phyloP scores from a whole-genome alignment of 2,329 filamentous ascomycete species.

The Fusarium armeniacum region DNA sequence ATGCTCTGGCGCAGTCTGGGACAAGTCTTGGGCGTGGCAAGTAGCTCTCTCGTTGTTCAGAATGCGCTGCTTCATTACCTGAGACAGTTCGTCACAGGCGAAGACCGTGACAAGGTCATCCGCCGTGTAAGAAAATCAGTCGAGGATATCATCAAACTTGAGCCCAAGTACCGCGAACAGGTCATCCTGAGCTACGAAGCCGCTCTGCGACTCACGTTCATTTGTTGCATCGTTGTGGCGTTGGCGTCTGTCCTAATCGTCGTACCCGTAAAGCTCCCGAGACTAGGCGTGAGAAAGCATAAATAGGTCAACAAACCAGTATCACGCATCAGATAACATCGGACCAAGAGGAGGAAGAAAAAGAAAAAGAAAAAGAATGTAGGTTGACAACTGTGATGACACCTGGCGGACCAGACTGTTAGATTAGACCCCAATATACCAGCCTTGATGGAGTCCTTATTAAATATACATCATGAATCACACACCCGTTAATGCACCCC shows the following conservation, averaged over 20 bases:
- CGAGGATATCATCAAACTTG: slow-evolving; percentile 64
- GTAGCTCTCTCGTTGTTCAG: slow-evolving; percentile 79
- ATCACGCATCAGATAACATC: not conserved
- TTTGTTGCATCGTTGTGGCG: slow-evolving; percentile 61
- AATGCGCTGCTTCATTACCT: slow-evolving; percentile 76
- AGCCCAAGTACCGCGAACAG: slow-evolving; percentile 63
- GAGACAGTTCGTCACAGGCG: slow-evolving; percentile 68
- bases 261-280: slow-evolving; percentile 67
- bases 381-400: slow-evolving; percentile 22
- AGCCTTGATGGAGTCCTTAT: slow-evolving; percentile 37
- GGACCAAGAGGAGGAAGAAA: slow-evolving; percentile 10
- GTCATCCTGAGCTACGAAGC: slow-evolving; percentile 69
- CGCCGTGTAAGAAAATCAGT: slow-evolving; percentile 67
- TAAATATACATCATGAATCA: slow-evolving; percentile 46
- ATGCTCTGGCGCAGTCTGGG: slow-evolving; percentile 80
- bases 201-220: slow-evolving; percentile 63
- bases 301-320: slow-evolving; percentile 1
- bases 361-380: not conserved
- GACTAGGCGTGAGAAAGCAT: slow-evolving; percentile 60
- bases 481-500: slow-evolving; percentile 56
- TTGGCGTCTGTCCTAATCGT: slow-evolving; percentile 63
- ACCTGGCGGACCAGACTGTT: slow-evolving; percentile 37
- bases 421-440: slow-evolving; percentile 37
- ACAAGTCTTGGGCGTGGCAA: slow-evolving; percentile 79
- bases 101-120: slow-evolving; percentile 69